Evolutionary conservation across 148 eudicot genomes (phyloP).

Genomic region (Chenopodium quinoa): DNA sequence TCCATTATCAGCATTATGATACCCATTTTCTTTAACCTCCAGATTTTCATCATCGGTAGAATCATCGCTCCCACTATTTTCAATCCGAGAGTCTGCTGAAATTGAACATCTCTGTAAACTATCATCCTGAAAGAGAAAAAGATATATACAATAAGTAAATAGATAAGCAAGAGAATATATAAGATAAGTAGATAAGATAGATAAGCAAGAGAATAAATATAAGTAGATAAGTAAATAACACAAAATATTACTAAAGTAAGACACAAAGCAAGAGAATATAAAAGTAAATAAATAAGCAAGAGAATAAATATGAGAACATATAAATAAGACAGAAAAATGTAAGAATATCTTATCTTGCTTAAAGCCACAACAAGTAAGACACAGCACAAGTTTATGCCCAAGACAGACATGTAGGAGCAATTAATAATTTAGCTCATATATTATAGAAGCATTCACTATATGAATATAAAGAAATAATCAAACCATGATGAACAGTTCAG

Average conservation of each 20-base stretch:
- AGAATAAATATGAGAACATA: not conserved
- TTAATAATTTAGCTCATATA: not conserved
- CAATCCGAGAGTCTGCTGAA: conserved; percentile 85
- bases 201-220: not conserved
- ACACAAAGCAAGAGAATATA: not conserved
- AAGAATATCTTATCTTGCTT: not conserved
- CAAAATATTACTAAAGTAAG: too few species aligned
- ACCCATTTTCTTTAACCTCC: conserved; percentile 59
- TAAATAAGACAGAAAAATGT: not conserved
- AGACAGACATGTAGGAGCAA: not conserved
- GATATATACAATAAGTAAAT: not conserved
- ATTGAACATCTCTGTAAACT: conserved; percentile 84
- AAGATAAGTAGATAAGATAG: not conserved
- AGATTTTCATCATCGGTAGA: conserved; percentile 71
- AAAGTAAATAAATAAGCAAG: not conserved
- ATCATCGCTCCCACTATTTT: conserved; percentile 78
- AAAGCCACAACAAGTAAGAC: not conserved
- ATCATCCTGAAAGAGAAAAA: conserved; percentile 61
- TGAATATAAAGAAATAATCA: not conserved
- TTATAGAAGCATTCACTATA: not conserved
- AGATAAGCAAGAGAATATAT: not conserved
- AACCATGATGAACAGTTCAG: not conserved
- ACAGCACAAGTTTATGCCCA: not conserved
- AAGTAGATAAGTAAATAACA: too few species aligned
- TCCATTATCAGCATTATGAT: conserved; percentile 79